A percentile compares a stretch with the other conserved stretches of the same genome.
Conservation (phyloP, 2,329 filamentous ascomycete species). For the Claviceps maximensis region DNA sequence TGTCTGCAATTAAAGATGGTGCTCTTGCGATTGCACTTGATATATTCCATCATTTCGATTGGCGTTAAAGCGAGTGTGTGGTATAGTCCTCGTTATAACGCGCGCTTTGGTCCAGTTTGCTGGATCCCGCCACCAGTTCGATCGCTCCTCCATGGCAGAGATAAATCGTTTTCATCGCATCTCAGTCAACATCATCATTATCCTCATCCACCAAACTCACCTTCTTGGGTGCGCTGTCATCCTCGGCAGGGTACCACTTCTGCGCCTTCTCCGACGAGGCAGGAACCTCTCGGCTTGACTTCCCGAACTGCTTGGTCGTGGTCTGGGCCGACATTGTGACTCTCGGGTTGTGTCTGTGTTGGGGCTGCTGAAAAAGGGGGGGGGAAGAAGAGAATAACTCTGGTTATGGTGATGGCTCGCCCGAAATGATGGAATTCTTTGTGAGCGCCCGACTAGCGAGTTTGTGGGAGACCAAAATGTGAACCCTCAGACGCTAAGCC, state of each 20-base stretch:
- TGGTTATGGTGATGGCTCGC: slow-evolving; percentile 21
- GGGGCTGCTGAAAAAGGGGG: slow-evolving; percentile 22
- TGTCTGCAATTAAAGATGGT: too few species aligned
- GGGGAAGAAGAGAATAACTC: slow-evolving; percentile 14
- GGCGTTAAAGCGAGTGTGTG: background rate
- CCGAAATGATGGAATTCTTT: slow-evolving; percentile 29
- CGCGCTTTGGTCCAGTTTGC: background rate
- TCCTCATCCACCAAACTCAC: slow-evolving; percentile 47
- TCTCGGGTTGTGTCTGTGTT: slow-evolving; percentile 29
- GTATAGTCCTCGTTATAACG: background rate
- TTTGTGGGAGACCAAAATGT: slow-evolving; percentile 31
- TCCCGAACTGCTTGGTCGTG: slow-evolving; percentile 92
- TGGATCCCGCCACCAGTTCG: background rate
- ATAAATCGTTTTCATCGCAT: background rate
- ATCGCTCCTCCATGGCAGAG: background rate
- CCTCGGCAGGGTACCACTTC: slow-evolving; percentile 98
- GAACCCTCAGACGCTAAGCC: slow-evolving; percentile 28
- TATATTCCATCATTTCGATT: background rate
- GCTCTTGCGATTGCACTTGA: background rate
- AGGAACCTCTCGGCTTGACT: slow-evolving; percentile 86
- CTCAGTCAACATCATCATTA: slow-evolving; percentile 7
- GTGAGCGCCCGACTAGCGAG: slow-evolving; percentile 27
- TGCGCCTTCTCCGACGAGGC: slow-evolving; percentile 80
- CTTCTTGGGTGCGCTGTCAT: slow-evolving; percentile 81
- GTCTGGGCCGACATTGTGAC: slow-evolving; percentile 62